Evolutionary conservation across 305 asterid genomes (phyloP).

Genomic region (Solanum hybrid): DNA sequence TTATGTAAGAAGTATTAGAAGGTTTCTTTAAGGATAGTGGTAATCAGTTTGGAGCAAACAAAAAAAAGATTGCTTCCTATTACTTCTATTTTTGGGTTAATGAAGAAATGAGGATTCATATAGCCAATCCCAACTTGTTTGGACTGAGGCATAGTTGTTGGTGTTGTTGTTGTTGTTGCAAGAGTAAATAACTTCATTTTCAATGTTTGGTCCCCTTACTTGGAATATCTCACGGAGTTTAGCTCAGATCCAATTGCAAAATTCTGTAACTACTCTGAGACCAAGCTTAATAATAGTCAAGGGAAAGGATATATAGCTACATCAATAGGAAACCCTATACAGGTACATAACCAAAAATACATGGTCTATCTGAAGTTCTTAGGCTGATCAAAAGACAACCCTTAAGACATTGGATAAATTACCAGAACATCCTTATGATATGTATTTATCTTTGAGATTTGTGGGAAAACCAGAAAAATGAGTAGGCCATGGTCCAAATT

Average conservation of each 20-base stretch:
- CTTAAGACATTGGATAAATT: neutral
- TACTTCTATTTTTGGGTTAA: neutral
- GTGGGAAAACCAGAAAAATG: neutral
- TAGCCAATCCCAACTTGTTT: neutral
- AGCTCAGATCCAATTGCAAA: neutral
- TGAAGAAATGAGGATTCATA: neutral
- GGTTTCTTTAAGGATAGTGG: neutral
- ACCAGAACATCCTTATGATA: neutral
- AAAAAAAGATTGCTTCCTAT: neutral
- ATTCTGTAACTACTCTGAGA: neutral
- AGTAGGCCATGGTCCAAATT: neutral
- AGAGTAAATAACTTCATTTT: neutral
- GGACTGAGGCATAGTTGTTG: neutral
- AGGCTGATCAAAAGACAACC: neutral
- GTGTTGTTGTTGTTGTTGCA: neutral
- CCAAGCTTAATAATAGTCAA: neutral
- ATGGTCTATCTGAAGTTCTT: neutral
- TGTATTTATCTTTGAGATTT: neutral
- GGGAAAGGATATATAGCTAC: neutral
- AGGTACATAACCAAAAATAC: neutral
- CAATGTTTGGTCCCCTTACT: neutral
- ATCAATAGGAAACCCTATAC: neutral
- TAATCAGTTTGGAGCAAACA: neutral
- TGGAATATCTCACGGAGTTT: neutral
- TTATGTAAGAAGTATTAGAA: neutral